Base-by-base conservation (phyloP, 345 rosid genomes). In the Eutrema japonicum region DNA sequence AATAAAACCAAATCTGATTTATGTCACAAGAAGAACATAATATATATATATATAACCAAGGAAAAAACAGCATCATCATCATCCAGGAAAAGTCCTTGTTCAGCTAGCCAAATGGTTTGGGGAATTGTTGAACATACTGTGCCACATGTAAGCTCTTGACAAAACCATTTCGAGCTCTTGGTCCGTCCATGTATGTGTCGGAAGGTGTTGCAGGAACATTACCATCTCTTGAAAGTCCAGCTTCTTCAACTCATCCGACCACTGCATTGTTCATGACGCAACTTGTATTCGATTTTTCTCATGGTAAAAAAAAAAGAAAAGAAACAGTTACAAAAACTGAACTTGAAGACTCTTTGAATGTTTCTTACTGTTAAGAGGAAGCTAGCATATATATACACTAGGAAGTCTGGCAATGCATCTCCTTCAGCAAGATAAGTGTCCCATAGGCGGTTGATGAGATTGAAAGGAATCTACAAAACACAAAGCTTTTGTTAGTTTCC, bases 391-490 rank as follows among this genome's bases (percentile, higher is more conserved):
- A 95, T 92, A 79, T 95, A 95, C 65, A 95, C 91, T 27, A 95
- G 98, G 83, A 95, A 95, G 75, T 92, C 98, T 1, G 99, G 98
- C 80, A 92, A 80, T 14, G 98, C 97, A 77, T 95, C 98, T 70
- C 99, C 98, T 83, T 92, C 96, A 29, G 99, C 98, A 41, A 95
- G 99, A 77, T 95, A 95, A 5, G 99, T 95, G 88, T 95, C 99
- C 99, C 99, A 95, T 70, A 95, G 78, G 47, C 99, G 96, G 45
- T 81, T 86, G 58, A 92, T 94, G 42, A 95, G 92, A 81, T 81
- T 78, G 72, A 92, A 95, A 8, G 97, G 98, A 75, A 92, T 90
- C 99, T 95, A 73, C 14, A 61, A 42, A 79, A 47, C 65, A 22
- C 77, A 81, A 73, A 45, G 16, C 41, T 26, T 10, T 47, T 14